phyloP scores from a whole-genome alignment of 2,329 filamentous ascomycete genomes.

The Xylaria sp. region DNA sequence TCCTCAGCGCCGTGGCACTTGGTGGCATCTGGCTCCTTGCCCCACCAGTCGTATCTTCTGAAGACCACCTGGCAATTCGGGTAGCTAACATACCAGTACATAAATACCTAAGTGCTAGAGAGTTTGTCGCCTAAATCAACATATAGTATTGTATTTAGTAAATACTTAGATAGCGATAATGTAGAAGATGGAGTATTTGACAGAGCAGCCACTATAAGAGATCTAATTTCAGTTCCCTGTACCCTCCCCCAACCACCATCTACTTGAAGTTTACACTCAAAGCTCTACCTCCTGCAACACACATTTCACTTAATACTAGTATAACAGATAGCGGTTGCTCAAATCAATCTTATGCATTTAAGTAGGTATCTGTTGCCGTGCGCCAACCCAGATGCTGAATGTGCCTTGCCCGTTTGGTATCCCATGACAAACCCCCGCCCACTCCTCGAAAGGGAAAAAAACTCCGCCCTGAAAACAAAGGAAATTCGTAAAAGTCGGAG shows the following conservation, averaged over 20 bases:
- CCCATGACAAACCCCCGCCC: conserved; percentile 43
- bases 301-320: neutral
- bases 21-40: conserved; percentile 25
- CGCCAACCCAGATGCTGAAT: conserved; percentile 48
- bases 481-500: conserved; percentile 38
- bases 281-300: neutral
- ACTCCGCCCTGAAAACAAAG: conserved; percentile 34
- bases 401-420: conserved; percentile 47
- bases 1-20: conserved; percentile 17
- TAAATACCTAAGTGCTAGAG: too few species aligned
- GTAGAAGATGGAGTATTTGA: too few species aligned
- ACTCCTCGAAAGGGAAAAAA: conserved; percentile 33
- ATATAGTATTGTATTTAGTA: too few species aligned
- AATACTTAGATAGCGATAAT: too few species aligned
- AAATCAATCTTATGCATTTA: conserved; percentile 22
- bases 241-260: too few species aligned
- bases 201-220: too few species aligned
- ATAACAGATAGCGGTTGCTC: conserved; percentile 2
- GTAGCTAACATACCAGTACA: too few species aligned
- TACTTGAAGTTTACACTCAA: neutral
- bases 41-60: conserved; percentile 20
- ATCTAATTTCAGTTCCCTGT: too few species aligned
- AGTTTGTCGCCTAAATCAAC: neutral
- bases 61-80: neutral
- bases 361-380: conserved; percentile 30